A percentile compares a stretch with the other conserved stretches of the same genome.
phyloP scores from a whole-genome alignment of 306 rosid genomes.

The Chamaecrista fasciculata region DNA sequence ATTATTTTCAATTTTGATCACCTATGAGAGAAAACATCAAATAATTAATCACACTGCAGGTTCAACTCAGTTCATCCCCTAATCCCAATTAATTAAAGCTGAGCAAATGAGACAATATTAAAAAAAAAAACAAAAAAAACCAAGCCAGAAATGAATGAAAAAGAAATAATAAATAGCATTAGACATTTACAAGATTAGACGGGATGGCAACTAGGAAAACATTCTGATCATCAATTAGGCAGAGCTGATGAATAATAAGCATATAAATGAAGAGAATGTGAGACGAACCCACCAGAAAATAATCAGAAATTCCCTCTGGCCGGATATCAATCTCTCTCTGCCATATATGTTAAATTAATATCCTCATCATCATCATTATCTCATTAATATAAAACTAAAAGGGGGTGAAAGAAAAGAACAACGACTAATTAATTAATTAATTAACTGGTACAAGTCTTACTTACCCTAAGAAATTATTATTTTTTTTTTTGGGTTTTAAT shows the following conservation, averaged over 20 bases:
- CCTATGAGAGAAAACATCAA: not conserved
- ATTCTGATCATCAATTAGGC: no score
- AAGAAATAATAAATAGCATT: not conserved
- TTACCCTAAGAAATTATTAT: slow-evolving; percentile 52
- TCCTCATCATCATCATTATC: slow-evolving; percentile 40
- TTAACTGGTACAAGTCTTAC: slow-evolving; percentile 40
- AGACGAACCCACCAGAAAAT: slow-evolving; percentile 23
- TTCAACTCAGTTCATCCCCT: slow-evolving; percentile 13
- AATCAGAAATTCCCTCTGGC: slow-evolving; percentile 19
- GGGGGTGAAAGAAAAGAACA: slow-evolving; percentile 26
- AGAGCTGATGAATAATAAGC: not conserved
- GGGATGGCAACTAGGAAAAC: not conserved
- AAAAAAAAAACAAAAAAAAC: no score
- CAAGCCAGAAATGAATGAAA: no score
- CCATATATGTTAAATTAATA: slow-evolving; percentile 49
- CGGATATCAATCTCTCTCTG: slow-evolving; percentile 37
- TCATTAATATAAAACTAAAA: slow-evolving; percentile 60
- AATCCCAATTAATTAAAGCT: not conserved
- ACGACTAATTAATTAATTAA: slow-evolving; percentile 33
- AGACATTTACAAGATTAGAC: not conserved
- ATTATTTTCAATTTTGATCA: no score
- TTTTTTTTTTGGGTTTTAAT: not conserved
- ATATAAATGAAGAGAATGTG: not conserved
- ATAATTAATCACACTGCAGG: slow-evolving; percentile 10
- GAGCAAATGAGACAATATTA: slow-evolving; percentile 7